A percentile compares a stretch with the other conserved stretches of the same genome.
Conservation (phyloP, 1,284 basidiomycete genomes). For the Marasmius sp. region DNA sequence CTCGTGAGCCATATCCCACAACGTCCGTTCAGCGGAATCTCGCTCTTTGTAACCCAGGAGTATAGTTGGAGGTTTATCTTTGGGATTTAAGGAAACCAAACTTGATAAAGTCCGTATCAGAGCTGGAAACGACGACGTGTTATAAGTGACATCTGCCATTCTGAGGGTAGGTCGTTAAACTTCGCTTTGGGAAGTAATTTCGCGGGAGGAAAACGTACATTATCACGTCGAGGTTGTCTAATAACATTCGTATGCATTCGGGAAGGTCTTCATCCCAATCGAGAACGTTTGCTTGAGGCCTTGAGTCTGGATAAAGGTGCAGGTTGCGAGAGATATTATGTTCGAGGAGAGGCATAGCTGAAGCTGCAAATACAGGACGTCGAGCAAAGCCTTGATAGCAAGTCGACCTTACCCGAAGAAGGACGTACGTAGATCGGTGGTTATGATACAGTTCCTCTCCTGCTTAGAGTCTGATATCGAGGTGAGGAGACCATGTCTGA, state of each 20-base stretch:
- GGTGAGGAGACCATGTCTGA: constrained; percentile 34
- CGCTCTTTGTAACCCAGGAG: constrained; percentile 84
- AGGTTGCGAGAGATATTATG: constrained; percentile 54
- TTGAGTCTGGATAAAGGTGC: not conserved
- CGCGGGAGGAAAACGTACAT: constrained; percentile 41
- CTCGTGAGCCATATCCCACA: constrained; percentile 63
- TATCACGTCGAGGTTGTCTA: constrained; percentile 52
- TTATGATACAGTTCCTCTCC: constrained; percentile 45
- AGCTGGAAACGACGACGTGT: constrained; percentile 78
- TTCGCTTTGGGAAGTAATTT: not conserved
- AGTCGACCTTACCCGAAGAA: not conserved
- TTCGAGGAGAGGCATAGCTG: constrained; percentile 76
- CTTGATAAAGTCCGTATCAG: constrained; percentile 56
- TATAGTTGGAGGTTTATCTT: constrained; percentile 42
- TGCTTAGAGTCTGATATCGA: constrained; percentile 16
- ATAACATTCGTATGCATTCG: constrained; percentile 31
- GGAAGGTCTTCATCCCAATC: constrained; percentile 77
- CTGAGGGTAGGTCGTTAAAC: constrained; percentile 34
- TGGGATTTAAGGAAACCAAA: constrained; percentile 35
- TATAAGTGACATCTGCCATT: constrained; percentile 90
- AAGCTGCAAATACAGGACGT: constrained; percentile 43
- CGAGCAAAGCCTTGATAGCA: not conserved
- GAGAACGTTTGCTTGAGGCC: constrained; percentile 42
- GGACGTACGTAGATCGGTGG: constrained; percentile 74
- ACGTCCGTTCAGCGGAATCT: constrained; percentile 65